Evolutionary conservation across 768 basidiomycete genomes (phyloP), one percentile per base, ranked within the genome.

Genomic region (Cubamyces sp.): DNA sequence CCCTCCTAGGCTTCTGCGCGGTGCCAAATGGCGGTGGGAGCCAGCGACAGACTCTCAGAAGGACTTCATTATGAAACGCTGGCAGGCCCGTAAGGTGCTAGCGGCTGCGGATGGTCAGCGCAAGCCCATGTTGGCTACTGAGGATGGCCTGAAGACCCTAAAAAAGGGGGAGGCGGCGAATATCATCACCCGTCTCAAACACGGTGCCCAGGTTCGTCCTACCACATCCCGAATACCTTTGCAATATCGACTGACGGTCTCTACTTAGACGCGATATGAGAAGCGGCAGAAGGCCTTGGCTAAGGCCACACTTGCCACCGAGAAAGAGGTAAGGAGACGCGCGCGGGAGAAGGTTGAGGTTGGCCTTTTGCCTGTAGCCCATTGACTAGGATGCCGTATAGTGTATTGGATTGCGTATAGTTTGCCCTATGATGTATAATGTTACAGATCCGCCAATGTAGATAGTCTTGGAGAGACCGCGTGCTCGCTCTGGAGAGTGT

Each of bases 141-240:
- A 72, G 9, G 68, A 77, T 30, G 75, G 73, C 46, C 70, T 85
- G 5, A 72, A 68, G 47, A 74, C 60, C 0, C 68, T 95, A 67
- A 92, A 84, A 1, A 93, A 91, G 72, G 93, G 93, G 2, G 81
- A 90, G 64, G 91, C 92, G 28, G 88, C 87, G 0, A 86, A 87
- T 65, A 86, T 94, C 47, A 89, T 95, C 62, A 86, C 86, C 23
- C 86, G 92, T 9, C 62, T 91, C 58, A 88, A 84, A 70, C 87
- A 94, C 68, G 92, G 92, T 25, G 89, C 89, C 37, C 78, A 83
- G 78, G 91, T 90, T 69, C 34, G 73, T 60, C 45, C 37, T 3
- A 48, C 54, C 50, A 56, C 28, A 39, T 41, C 43, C 47, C 15
- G 42, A n/a, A n/a, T n/a, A n/a, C n/a, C 5, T 23, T 8, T 46